Percentiles rank a stretch among this genome's conserved stretches.
Evolutionary conservation across 306 rosid genomes (phyloP).

Genomic region (Fragaria iinumae): DNA sequence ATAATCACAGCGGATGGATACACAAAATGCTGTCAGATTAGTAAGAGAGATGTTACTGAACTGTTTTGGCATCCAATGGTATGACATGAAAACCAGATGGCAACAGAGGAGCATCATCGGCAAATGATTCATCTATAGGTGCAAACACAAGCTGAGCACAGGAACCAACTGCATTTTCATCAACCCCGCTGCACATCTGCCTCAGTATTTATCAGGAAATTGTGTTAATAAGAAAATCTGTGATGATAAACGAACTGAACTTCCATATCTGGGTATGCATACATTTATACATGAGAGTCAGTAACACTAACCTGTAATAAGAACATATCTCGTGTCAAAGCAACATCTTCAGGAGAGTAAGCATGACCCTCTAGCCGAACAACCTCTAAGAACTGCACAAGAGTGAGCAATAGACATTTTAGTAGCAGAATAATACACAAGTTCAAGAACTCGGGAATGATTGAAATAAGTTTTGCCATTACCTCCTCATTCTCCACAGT

Average conservation of each 20-base stretch:
- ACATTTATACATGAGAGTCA: neutral
- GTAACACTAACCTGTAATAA: constrained; percentile 59
- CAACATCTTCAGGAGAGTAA: constrained; percentile 81
- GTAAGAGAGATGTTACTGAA: constrained; percentile 31
- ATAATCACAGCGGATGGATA: neutral
- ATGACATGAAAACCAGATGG: constrained; percentile 96
- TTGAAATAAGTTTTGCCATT: neutral
- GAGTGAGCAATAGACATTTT: neutral
- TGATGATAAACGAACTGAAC: neutral
- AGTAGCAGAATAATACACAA: neutral
- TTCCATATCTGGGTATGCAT: neutral
- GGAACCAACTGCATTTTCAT: constrained; percentile 81
- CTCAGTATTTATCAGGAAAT: neutral
- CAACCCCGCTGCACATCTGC: constrained; percentile 93
- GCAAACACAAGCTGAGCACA: constrained; percentile 98
- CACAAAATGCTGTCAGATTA: neutral
- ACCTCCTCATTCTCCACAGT: constrained; percentile 97
- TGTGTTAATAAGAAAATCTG: neutral
- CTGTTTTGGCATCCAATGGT: constrained; percentile 87
- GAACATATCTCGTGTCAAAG: constrained; percentile 88
- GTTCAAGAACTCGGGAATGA: neutral
- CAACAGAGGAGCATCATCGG: constrained; percentile 85
- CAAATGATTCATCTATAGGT: constrained; percentile 93
- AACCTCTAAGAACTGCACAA: constrained; percentile 79
- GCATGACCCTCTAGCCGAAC: constrained; percentile 98